A percentile compares a stretch with the other conserved stretches of the same genome.
Conservation (phyloP, 2,329 filamentous ascomycete genomes). For the Cadophora sp. region DNA sequence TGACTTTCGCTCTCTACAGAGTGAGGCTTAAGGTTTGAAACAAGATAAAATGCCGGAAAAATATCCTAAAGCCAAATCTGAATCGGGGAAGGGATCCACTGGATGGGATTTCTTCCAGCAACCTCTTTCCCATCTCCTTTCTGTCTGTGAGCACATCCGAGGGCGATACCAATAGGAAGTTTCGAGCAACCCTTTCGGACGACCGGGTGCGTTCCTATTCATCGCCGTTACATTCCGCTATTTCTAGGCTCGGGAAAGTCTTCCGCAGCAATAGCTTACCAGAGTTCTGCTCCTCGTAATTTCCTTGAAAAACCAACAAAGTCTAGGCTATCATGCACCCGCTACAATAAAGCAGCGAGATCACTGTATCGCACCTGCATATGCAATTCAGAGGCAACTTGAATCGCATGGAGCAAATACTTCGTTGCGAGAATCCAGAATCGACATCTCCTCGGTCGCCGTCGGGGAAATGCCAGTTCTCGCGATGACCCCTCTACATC, state of each 20-base stretch:
- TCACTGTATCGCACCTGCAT: too few relatives aligned
- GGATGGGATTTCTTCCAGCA: not conserved
- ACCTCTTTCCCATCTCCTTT: not conserved
- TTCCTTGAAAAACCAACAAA: not conserved
- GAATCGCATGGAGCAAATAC: not conserved
- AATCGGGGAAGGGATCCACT: not conserved
- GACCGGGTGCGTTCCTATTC: not conserved
- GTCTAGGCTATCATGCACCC: not conserved
- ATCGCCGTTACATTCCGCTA: not conserved
- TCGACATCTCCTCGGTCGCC: not conserved
- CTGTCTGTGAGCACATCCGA: not conserved
- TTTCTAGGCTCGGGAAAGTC: not conserved
- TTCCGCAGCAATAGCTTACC: not conserved
- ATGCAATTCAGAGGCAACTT: not conserved
- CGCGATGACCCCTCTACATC: not conserved
- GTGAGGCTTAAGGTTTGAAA: too few relatives aligned
- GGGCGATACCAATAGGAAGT: not conserved
- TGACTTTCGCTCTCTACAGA: not conserved
- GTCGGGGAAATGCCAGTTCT: not conserved
- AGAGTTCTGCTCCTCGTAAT: not conserved
- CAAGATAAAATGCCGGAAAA: not conserved
- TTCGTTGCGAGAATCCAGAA: not conserved
- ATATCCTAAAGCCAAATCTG: not conserved
- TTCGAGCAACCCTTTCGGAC: not conserved
- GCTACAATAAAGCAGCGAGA: not conserved